Conservation (phyloP, 1,284 basidiomycete species). For the Caloboletus firmus region DNA sequence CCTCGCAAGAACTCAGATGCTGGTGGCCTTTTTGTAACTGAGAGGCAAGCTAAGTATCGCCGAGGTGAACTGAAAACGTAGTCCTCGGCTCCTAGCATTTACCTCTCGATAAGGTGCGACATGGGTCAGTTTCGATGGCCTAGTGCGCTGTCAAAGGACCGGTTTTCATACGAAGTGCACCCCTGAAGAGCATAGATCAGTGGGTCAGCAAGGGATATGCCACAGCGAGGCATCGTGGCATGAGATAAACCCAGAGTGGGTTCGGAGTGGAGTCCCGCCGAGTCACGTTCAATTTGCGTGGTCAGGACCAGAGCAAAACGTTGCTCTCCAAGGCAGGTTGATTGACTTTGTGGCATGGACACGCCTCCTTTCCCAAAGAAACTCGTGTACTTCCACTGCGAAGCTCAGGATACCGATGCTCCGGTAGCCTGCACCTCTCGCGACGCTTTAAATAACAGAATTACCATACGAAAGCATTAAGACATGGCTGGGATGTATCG, state of each 20-base stretch:
- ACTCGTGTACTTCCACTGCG: slow-evolving; percentile 14
- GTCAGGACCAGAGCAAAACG: slow-evolving; percentile 4
- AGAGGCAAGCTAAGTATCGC: not conserved
- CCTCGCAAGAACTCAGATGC: not conserved
- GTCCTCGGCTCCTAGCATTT: slow-evolving; percentile 14
- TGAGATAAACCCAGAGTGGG: slow-evolving; percentile 3
- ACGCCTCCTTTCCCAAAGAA: slow-evolving; percentile 1
- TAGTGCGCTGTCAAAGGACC: slow-evolving; percentile 4
- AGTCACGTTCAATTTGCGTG: not conserved
- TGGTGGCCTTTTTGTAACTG: slow-evolving; percentile 20
- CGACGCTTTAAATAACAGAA: slow-evolving; percentile 29
- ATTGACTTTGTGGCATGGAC: slow-evolving; percentile 16
- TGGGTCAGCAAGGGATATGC: slow-evolving; percentile 8
- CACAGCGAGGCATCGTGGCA: slow-evolving; percentile 12
- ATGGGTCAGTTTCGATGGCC: slow-evolving; percentile 16
- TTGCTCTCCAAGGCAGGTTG: slow-evolving; percentile 1
- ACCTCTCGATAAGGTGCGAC: slow-evolving; percentile 20
- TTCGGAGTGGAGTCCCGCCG: slow-evolving; percentile 12
- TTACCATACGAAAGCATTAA: slow-evolving; percentile 41
- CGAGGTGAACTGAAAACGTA: slow-evolving; percentile 5
- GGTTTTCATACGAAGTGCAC: slow-evolving; percentile 3
- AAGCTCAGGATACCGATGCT: slow-evolving; percentile 10
- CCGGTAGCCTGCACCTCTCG: slow-evolving; percentile 6
- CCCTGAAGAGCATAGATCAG: slow-evolving; percentile 11
- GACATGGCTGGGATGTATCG: slow-evolving; percentile 37